Percentiles rank a stretch among this genome's conserved stretches.
Evolutionary conservation across 2,329 filamentous ascomycete species (phyloP).

Genomic region (Exophiala alcalophila): DNA sequence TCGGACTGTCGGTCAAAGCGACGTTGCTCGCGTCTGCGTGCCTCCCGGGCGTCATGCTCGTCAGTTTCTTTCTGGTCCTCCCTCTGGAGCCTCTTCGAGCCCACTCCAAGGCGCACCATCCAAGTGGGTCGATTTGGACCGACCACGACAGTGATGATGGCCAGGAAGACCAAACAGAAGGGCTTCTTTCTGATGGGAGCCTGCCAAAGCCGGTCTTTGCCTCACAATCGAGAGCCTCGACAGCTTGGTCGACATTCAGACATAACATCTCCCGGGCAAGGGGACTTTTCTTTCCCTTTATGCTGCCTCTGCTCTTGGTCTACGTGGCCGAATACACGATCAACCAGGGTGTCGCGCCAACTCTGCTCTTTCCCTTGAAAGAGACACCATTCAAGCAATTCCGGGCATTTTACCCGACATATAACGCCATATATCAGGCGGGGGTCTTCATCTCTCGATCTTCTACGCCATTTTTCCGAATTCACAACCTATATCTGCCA

Average conservation of each 20-base stretch:
- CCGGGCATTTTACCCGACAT: constrained; percentile 89
- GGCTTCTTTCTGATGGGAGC: constrained; percentile 33
- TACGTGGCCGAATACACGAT: constrained; percentile 97
- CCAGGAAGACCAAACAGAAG: constrained; percentile 33
- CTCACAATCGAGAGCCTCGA: constrained; percentile 3
- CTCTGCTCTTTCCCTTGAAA: constrained; percentile 77
- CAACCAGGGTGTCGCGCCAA: constrained; percentile 90
- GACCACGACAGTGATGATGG: constrained; percentile 38
- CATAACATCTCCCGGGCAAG: constrained; percentile 62
- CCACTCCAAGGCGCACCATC: constrained; percentile 45
- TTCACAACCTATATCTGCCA: constrained; percentile 77
- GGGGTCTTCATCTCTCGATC: constrained; percentile 94
- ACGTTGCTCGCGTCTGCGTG: constrained; percentile 76
- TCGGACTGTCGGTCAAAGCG: constrained; percentile 69
- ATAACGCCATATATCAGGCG: constrained; percentile 89
- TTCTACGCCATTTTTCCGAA: constrained; percentile 79
- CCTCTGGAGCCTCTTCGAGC: constrained; percentile 63
- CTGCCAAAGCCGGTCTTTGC: constrained; percentile 16
- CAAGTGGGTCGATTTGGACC: constrained; percentile 40
- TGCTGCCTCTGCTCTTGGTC: constrained; percentile 87
- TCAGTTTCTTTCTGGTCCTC: constrained; percentile 80
- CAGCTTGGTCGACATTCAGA: constrained; percentile 41
- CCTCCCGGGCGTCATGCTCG: constrained; percentile 73
- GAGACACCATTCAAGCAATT: constrained; percentile 75
- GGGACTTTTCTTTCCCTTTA: constrained; percentile 72